Base-by-base conservation (phyloP, 257 asterid species). In the Henckelia pumila region DNA sequence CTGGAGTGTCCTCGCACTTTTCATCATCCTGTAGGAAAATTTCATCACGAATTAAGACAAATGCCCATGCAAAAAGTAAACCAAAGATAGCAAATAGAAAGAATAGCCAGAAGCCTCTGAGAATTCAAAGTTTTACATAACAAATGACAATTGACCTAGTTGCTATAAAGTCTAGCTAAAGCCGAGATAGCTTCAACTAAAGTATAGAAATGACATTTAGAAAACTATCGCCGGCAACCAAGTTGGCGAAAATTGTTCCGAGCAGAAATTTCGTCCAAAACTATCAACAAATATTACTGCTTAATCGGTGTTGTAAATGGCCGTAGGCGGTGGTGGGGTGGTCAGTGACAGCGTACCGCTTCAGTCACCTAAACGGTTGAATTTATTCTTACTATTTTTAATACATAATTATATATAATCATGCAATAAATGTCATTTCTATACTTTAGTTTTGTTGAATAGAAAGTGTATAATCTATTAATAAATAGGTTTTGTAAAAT, bases 21-120 rank as follows among this genome's bases (percentile, higher is more conserved):
- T 63, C 65, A 22, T 69, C 70, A 47, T 62, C 83, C 88, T 83
- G 80, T 50, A 28, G 69, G 71, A 56, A 73, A 73, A 56, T 20
- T 26, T 10, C 52, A 68, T 52, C 22, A 68, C 58, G 71, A 37
- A 52, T 24, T 50, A 72, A 71, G 35, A 75, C 17, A 19, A 65
- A 53, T 28, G 13, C 57, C 37, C 68, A 59, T 28, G 30, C 32
- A 52, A 71, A 71, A 52, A 20, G 61, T 13, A 61, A 71, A 73
- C 16, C 56, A 61, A 21, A 49, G 19, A 56, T 40, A 64, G 63
- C 50, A 62, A 59, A 23, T 19, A 55, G 30, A 47, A 67, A 63
- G 35, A 57, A 47, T 47, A 21, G 13, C 22, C 56, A 17, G 28
- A 37, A 28, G 37, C 63, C 63, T 25, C 60, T 13, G 17, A 50